Evolutionary conservation across 805 yeast genomes (phyloP), one percentile per base, ranked within the genome.

Genomic region (Zygoascus flipseniorum): DNA sequence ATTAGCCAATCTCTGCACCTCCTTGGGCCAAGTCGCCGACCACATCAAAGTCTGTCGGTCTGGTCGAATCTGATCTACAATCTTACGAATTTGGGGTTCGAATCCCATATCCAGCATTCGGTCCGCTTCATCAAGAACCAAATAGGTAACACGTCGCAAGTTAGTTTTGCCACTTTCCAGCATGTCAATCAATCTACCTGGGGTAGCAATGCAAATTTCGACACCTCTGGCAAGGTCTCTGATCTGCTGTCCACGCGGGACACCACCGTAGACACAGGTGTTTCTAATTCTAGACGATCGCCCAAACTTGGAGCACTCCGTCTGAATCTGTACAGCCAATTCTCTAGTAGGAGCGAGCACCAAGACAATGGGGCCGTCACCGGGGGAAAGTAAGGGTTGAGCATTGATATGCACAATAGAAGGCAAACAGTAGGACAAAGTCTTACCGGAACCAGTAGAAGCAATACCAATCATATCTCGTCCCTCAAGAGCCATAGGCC

Each of bases 51-150:
- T 93, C 77, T 93, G 99, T 79, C 98, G 89, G 73, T 93, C 99
- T 58, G 99, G 99, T 78, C 99, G 87, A 70, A 93, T 93, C 79
- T 92, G 98, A 65, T 85, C 90, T 62, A 93, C 92, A 72, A 93
- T 93, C 76, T 92, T 92, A 80, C 99, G 85, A 73, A 93, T 93
- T 80, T 92, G 98, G 62, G 98, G 98, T 79, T 93, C 99, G 72
- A 93, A 93, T 72, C 99, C 99, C 99, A 93, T 93, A 78, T 93
- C 99, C 76, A 93, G 82, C 99, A 93, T 93, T 80, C 99, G 87
- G 75, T 93, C 99, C 67, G 99, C 99, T 81, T 93, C 99, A 74
- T 93, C 99, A 66, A 93, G 80, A 58, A 93, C 98, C 70, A 93
- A 80, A 75, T 93, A 93, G 52, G 98, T 93, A 58, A 93, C 97